phyloP scores from a whole-genome alignment of 257 asterid species.

The Jacaranda mimosifolia region DNA sequence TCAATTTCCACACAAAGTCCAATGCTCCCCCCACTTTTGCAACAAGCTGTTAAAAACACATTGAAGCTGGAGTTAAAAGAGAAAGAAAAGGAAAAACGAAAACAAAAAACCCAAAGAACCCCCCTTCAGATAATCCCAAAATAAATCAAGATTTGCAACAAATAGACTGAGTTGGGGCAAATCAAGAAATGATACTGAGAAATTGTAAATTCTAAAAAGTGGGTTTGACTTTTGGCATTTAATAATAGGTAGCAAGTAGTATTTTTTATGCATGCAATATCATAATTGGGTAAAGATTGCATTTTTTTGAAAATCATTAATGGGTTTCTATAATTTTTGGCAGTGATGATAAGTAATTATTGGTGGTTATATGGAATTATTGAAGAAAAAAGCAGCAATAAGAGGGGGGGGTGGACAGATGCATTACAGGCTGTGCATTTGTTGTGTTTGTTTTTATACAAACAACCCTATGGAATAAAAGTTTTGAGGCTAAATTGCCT shows the following conservation, averaged over 20 bases:
- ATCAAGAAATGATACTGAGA: background rate
- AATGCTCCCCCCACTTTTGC: constrained; percentile 46
- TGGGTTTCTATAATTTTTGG: constrained; percentile 1
- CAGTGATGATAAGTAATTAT: constrained; percentile 32
- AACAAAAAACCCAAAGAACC: background rate
- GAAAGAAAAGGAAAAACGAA: background rate
- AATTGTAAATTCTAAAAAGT: background rate
- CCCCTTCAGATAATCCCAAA: constrained; percentile 24
- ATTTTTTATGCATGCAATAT: constrained; percentile 28
- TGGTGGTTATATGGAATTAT: constrained; percentile 41
- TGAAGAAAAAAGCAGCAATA: constrained; percentile 6
- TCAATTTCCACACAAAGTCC: constrained; percentile 56
- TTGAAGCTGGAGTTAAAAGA: constrained; percentile 26
- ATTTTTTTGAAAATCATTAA: constrained; percentile 25
- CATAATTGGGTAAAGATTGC: constrained; percentile 24
- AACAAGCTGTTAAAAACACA: constrained; percentile 42
- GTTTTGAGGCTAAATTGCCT: constrained; percentile 31
- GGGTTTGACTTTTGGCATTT: constrained; percentile 37
- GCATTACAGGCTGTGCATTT: constrained; percentile 50
- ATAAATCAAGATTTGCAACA: constrained; percentile 26
- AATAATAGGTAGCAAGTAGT: constrained; percentile 14
- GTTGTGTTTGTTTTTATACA: constrained; percentile 39
- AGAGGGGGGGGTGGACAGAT: constrained; percentile 29
- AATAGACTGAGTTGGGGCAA: background rate
- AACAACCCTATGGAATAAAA: constrained; percentile 39